Evolutionary conservation across 495 filamentous ascomycete species (phyloP).

Genomic region (Lasiosphaeria ovina): DNA sequence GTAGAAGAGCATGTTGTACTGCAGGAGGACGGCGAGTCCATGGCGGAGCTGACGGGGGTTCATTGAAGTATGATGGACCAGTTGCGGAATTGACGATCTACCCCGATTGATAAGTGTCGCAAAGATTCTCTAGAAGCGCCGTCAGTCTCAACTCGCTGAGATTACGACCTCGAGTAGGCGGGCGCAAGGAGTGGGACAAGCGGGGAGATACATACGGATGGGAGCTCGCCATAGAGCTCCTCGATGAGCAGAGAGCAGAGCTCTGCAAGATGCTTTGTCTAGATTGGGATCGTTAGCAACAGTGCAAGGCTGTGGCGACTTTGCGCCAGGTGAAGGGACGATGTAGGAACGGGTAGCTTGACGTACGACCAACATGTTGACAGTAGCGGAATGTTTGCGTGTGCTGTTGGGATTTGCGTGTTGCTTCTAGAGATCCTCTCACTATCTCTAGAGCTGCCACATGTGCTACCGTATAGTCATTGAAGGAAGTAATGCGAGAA

Average conservation of each 20-base stretch:
- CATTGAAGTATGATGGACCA: conserved; percentile 67
- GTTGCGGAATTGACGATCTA: conserved; percentile 64
- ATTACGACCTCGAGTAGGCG: not conserved
- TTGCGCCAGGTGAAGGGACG: not conserved
- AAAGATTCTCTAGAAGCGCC: conserved; percentile 63
- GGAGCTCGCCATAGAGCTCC: conserved; percentile 84
- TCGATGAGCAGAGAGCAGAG: conserved; percentile 86
- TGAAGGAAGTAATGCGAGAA: conserved; percentile 26
- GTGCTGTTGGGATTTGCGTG: conserved; percentile 4
- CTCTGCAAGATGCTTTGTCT: conserved; percentile 66
- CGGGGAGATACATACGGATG: conserved; percentile 62
- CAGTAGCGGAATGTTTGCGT: conserved; percentile 7
- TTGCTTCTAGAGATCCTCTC: conserved; percentile 66
- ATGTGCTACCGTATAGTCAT: conserved; percentile 64
- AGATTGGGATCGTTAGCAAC: conserved; percentile 4
- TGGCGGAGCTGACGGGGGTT: conserved; percentile 66
- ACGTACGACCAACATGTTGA: conserved; percentile 45
- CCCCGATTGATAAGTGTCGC: conserved; percentile 73
- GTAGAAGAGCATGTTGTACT: conserved; percentile 82
- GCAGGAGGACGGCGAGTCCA: conserved; percentile 78
- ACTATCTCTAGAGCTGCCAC: conserved; percentile 69
- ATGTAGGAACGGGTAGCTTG: conserved; percentile 1
- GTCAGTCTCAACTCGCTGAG: conserved; percentile 16
- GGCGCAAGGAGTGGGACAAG: not conserved
- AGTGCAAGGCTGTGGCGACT: not conserved